Conservation (phyloP, 306 rosid genomes). For the Castanopsis chinensis region DNA sequence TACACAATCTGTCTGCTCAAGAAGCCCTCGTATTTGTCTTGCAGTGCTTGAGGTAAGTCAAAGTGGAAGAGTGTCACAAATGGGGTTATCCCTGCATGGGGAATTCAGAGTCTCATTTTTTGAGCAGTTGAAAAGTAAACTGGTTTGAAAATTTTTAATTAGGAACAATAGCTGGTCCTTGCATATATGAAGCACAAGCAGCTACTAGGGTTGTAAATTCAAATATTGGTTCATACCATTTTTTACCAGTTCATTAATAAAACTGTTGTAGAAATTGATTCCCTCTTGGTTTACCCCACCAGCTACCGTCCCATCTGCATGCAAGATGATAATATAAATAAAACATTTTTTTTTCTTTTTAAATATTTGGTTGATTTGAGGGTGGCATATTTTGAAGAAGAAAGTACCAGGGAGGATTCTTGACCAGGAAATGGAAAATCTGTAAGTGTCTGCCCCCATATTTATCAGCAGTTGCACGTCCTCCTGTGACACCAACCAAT, state of each 20-base stretch:
- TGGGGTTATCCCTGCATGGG: constrained; percentile 29
- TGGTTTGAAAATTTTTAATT: too few species aligned
- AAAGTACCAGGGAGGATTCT: constrained; percentile 30
- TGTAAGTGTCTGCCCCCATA: constrained; percentile 27
- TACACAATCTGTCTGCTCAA: constrained; percentile 31
- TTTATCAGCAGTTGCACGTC: background rate
- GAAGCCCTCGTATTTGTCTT: constrained; percentile 37
- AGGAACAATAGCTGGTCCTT: too few species aligned
- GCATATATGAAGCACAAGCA: background rate
- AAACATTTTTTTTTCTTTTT: too few species aligned
- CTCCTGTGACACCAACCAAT: too few species aligned
- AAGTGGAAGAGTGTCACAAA: constrained; percentile 35
- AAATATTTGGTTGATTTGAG: too few species aligned
- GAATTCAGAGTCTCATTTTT: too few species aligned
- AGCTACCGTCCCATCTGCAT: constrained; percentile 6
- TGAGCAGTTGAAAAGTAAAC: too few species aligned
- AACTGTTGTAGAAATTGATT: constrained; percentile 5
- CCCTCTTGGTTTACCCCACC: constrained; percentile 22
- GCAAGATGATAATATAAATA: background rate
- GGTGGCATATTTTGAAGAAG: background rate
- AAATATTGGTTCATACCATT: background rate
- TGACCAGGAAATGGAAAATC: constrained; percentile 37
- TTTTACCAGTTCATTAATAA: constrained; percentile 9
- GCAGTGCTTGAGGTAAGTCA: constrained; percentile 37
- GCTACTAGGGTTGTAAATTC: too few species aligned